Conservation (phyloP, 805 yeast species). For the Phaffomyces thermotolerans region DNA sequence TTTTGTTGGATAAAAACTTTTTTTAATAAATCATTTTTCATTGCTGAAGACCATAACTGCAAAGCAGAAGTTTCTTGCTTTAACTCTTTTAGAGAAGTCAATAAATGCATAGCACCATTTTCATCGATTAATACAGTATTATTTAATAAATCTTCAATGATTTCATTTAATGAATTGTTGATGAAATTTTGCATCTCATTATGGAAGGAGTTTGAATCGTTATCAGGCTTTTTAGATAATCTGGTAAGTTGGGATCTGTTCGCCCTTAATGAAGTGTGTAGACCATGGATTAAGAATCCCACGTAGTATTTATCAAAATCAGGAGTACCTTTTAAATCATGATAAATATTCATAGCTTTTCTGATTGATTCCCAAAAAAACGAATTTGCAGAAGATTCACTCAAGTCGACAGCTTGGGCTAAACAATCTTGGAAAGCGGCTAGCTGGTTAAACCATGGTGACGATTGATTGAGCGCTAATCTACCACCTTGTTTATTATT, state of each 20-base stretch:
- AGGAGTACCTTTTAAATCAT: slow-evolving; percentile 38
- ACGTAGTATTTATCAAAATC: slow-evolving; percentile 41
- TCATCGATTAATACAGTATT: slow-evolving; percentile 38
- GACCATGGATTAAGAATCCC: slow-evolving; percentile 41
- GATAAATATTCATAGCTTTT: slow-evolving; percentile 43
- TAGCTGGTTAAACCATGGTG: slow-evolving; percentile 46
- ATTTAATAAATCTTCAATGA: slow-evolving; percentile 42
- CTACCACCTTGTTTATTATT: slow-evolving; percentile 25
- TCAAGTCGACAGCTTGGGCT: slow-evolving; percentile 26
- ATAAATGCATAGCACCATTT: slow-evolving; percentile 49
- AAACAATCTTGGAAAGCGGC: slow-evolving; percentile 47
- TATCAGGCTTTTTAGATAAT: slow-evolving; percentile 51
- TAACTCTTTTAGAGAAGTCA: slow-evolving; percentile 54
- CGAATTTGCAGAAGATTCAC: slow-evolving; percentile 34
- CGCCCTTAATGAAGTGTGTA: slow-evolving; percentile 50
- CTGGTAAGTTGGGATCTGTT: slow-evolving; percentile 48
- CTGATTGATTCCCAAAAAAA: slow-evolving; percentile 47
- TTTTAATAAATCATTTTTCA: slow-evolving; percentile 35
- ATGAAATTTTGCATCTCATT: slow-evolving; percentile 45
- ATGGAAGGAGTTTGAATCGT: slow-evolving; percentile 50
- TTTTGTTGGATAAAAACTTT: slow-evolving; percentile 50
- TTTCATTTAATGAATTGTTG: slow-evolving; percentile 43
- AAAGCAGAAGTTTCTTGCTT: slow-evolving; percentile 57
- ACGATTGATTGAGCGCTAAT: slow-evolving; percentile 13
- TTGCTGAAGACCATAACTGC: slow-evolving; percentile 62